Base-by-base conservation (phyloP, 345 rosid species). In the Nasturtium officinale region DNA sequence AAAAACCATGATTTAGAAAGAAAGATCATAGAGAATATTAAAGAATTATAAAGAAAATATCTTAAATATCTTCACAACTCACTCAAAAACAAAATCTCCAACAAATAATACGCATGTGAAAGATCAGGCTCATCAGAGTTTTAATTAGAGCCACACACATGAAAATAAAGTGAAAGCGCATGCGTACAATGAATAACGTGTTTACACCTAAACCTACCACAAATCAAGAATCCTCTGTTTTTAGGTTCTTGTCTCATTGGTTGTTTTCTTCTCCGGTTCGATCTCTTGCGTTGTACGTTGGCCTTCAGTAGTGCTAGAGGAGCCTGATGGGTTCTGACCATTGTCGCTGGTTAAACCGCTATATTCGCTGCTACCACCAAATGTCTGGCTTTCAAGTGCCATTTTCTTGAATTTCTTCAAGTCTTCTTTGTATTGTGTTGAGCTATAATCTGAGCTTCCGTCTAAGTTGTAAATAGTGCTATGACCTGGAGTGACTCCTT, bases 381-480 rank as follows among this genome's bases (percentile, higher is more conserved):
- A 81, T 67, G 86, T 91, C 48, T 79, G 82, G 57, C 83, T 89
- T 78, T 85, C 91, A 35, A 89, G 65, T 15, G 94, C 97, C 80
- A 84, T 67, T 81, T 83, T 84, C 82, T 82, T 78, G 86, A 87
- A 86, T 40, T 82, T 87, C 60, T 81, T 80, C 78, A 89, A 61
- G 82, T 93, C 96, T 72, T 87, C 90, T 23, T 71, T 82, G 81
- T 89, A 87, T 64, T 87, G 92, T 40, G 59, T 71, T 11, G 87
- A 77, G 79, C 84, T 82, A 57, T 90, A 90, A 61, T 93, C 94
- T 25, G 83, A 61, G 61, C 96, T 87, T 30, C 82, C 94, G 11
- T 73, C 69, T 6, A 86, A 81, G 68, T 86, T 64, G 45, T 74
- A 82, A 1, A 56, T 43, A 59, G 71, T 64, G 77, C 90, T 84